Evolutionary conservation across 2,329 filamentous ascomycete species (phyloP), one percentile per base, ranked within the genome.

Genomic region (Ceratocystis lukuohia): DNA sequence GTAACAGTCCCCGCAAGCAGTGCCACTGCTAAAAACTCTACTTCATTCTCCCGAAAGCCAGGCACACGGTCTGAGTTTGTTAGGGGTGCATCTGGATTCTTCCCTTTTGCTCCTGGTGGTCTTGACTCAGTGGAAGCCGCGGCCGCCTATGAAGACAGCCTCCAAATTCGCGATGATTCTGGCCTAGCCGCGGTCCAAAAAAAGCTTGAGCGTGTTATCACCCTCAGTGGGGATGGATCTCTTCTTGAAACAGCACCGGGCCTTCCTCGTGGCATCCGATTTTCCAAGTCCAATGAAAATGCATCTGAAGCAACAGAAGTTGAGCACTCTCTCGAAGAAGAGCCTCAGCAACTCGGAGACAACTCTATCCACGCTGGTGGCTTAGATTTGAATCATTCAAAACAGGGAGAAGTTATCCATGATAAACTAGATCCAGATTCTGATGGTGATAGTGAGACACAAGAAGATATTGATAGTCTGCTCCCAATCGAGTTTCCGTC

Each of bases 11-110:
- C 93, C 4, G 90, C 90, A 44, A 89, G 86, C 72, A 95, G 88
- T 71, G 90, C 89, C 17, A 96, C 89, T 17, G 93, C 91, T 61
- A 99, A 96, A 77, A 96, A 96, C 73, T 96, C 91, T 2, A 97
- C 92, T 0, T 96, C 91, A 4, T 80, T 96, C 50, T 79, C 89
- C 17, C 84, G 94, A 59, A 95, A 95, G 73, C 93, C 93, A 2
- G 93, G 90, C 15, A 87, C 85, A 67, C 84, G 89, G 69, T 90
- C 89, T 37, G 92, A 97, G 62, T 96, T 97, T 75, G 92, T 97
- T 12, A 84, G 93, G 69, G 94, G 94, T 15, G 92, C 89, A 45
- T 91, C 92, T 6, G 93, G 93, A 0, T 96, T 95, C 77, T 95
- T 96, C 68, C 93, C 93, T 0, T 96, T 97, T 76, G 88, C 91